Evolutionary conservation across 2,329 filamentous ascomycete species (phyloP), one percentile per base, ranked within the genome.

Genomic region (Clarireedia hainanense): DNA sequence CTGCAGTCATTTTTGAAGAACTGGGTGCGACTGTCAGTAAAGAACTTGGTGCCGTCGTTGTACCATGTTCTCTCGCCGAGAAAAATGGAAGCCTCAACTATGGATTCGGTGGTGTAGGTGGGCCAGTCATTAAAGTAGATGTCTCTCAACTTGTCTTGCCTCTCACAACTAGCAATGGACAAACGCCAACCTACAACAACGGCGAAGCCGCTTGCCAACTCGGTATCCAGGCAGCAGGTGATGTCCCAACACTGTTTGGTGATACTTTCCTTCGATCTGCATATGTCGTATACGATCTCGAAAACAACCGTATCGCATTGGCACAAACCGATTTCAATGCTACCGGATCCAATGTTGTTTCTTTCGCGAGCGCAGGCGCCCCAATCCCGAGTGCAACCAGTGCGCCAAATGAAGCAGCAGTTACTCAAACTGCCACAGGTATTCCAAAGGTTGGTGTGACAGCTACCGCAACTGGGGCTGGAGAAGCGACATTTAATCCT

Each of bases 211-310:
- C 63, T n/a, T 84, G 81, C 65, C 73, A 78, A 61, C 80, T 84
- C 51, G 81, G 81, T 47, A 75, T 85, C 56, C 73, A 76, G 62
- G 48, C 64, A 2, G 67, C 67, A 6, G 64, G 62, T 20, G 51
- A 61, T 17, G 55, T 64, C 7, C 65, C 64, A 4, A 65, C 64
- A 10, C 59, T 72, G 10, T 70, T 80, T 39, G 78, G 79, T 5
- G 78, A 80, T 61, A 76, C 76, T 1, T 80, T 81, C 66, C 68
- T 81, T 37, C 70, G 78, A 57, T 76, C 75, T 45, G 77, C 78
- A 0, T 81, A 81, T 58, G 75, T 77, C 2, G 77, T 81, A 14
- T 80, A 79, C 58, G 77, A 80, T 61, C 69, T 80, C 14, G 72
- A 70, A 12, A 79, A 79, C 63, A 73, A 78, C 59, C 69, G 75